Base-by-base conservation (phyloP, 768 basidiomycete genomes). In the Boletus barrowsii region DNA sequence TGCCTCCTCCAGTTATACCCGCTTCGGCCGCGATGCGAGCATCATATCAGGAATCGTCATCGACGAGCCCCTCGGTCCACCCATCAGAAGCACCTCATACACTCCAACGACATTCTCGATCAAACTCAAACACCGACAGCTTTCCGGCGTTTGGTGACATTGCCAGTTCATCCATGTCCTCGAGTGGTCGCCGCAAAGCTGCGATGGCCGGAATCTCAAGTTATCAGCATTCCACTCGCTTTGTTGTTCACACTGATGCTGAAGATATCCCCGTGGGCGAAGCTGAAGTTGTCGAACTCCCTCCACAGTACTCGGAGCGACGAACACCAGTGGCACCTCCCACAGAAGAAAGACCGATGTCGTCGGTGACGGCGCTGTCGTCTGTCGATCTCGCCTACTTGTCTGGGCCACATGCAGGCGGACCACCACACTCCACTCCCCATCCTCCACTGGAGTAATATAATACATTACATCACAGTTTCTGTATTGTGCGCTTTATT, bases 191-290 rank as follows among this genome's bases (percentile, higher is more conserved):
- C 42, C 74, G 78, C 32, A 87, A 86, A 66, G 83, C 82, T 10
- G 75, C 75, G 3, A 75, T 79, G 76, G 80, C 81, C n/a, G 80
- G 79, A 18, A 53, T 68, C 29, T 59, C 75, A 7, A 51, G 58
- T 14, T 75, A 80, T 59, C 74, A 68, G 42, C 56, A 64, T 33
- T 70, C 78, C 5, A 72, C 84, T 20, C 79, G 84, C 44, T 86
- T 82, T 65, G 75, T 89, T 53, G 58, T 88, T 7, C 87, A 90
- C 58, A 84, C 82, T 4, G 89, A 89, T 64, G 79, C 78, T 9
- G 86, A 87, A 49, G 87, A 89, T 13, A 37, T 72, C 10, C 73
- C 80, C 8, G 72, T 68, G 39, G 73, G 74, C 49, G 74, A 77
- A 53, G 70, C 79, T 17, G 86, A 77, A 7, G 70, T 87, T 20